phyloP scores from a whole-genome alignment of 257 asterid genomes.

The Solanum rostratum region DNA sequence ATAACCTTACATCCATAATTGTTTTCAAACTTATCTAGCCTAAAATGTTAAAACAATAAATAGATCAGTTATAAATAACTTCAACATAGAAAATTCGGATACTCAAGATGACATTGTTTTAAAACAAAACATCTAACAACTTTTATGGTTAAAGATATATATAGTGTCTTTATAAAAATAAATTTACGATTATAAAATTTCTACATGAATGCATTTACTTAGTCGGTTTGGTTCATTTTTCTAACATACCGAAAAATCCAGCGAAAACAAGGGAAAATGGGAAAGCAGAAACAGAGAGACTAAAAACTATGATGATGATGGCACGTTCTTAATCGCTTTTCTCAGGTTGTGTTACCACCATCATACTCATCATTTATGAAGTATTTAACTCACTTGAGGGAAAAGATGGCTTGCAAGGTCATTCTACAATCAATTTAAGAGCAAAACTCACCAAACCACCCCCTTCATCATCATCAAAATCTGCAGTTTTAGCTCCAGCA shows the following conservation, averaged over 20 bases:
- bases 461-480: conserved; percentile 97
- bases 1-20: background rate
- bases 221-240: background rate
- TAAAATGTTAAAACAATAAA: background rate
- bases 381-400: background rate
- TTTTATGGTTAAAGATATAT: background rate
- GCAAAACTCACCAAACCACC: conserved; percentile 84
- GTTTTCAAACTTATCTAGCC: background rate
- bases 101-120: background rate
- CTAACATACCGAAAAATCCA: background rate
- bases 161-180: background rate
- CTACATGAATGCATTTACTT: background rate
- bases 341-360: background rate
- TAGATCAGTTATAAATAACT: background rate
- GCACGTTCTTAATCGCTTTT: background rate
- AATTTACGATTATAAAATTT: background rate
- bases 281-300: background rate
- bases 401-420: background rate
- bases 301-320: background rate
- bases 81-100: background rate
- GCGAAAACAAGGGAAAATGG: background rate
- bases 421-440: background rate
- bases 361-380: background rate
- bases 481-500: conserved; percentile 89
- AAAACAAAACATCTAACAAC: background rate